These are phyloP conservation scores for Phoenix dactylifera DNA, from an alignment of 176 grass and related monocot genomes.

Conservation along the genomic window DNA sequence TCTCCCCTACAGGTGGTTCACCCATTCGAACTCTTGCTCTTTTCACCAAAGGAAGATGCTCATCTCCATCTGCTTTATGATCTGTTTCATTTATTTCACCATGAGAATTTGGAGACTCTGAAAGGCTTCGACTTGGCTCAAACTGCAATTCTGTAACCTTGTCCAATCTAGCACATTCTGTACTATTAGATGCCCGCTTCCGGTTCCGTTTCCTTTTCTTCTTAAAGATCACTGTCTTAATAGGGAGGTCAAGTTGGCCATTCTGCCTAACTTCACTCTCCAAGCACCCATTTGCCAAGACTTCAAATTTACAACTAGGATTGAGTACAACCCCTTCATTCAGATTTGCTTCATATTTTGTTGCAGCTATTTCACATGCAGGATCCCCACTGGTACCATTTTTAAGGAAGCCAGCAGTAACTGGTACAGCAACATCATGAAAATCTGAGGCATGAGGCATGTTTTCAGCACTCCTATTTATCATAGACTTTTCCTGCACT, in stretches of 20 bases:
- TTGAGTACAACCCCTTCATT: constrained; percentile 19
- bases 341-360: constrained; percentile 12
- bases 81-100: constrained; percentile 29
- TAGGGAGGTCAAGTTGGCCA: constrained; percentile 37
- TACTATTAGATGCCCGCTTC: constrained; percentile 30
- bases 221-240: constrained; percentile 38
- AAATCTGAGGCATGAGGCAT: constrained; percentile 13
- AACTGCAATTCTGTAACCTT: constrained; percentile 24
- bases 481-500: constrained; percentile 16
- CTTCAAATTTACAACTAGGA: constrained; percentile 27
- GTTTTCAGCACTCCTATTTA: constrained; percentile 17
- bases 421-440: constrained; percentile 14
- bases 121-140: constrained; percentile 25
- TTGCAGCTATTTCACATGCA: constrained; percentile 23
- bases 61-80: constrained; percentile 79
- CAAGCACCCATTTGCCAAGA: constrained; percentile 31
- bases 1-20: constrained; percentile 30
- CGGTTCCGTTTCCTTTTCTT: constrained; percentile 50
- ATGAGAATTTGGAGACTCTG: constrained; percentile 44
- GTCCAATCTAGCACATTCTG: constrained; percentile 13
- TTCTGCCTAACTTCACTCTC: constrained; percentile 37
- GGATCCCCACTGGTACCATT: constrained; percentile 11
- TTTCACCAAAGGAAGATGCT: constrained; percentile 91
- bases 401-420: constrained; percentile 15
- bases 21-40: constrained; percentile 92